phyloP scores from a whole-genome alignment of 1,284 basidiomycete genomes.

The Ustilago sp. region DNA sequence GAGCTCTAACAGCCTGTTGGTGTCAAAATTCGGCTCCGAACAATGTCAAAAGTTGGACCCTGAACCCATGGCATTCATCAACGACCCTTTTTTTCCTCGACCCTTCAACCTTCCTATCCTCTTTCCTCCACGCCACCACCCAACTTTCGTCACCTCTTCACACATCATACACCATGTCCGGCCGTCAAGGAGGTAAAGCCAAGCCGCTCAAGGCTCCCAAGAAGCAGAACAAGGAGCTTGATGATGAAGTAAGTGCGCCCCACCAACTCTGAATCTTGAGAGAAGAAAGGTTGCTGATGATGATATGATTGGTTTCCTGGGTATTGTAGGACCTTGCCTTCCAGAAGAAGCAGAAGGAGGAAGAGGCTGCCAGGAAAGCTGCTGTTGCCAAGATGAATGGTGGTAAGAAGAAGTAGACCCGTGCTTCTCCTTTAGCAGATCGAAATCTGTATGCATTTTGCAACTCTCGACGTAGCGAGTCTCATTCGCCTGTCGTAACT shows the following conservation, averaged over 20 bases:
- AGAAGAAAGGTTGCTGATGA: constrained; percentile 5
- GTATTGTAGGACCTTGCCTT: constrained; percentile 59
- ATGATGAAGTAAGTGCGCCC: constrained; percentile 58
- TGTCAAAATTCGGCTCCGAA: constrained; percentile 22
- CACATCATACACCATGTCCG: constrained; percentile 46
- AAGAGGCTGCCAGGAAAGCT: constrained; percentile 62
- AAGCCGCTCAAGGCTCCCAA: constrained; percentile 66
- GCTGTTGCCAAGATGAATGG: constrained; percentile 56
- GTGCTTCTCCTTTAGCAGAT: neutral
- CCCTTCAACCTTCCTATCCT: neutral
- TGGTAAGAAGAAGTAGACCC: constrained; percentile 55
- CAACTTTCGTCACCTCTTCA: neutral
- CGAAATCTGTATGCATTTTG: neutral
- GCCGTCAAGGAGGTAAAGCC: constrained; percentile 65
- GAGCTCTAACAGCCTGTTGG: neutral
- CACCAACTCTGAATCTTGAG: neutral
- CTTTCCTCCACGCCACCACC: neutral
- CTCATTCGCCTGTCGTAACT: neutral
- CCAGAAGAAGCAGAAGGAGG: constrained; percentile 62
- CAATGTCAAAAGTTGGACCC: constrained; percentile 18
- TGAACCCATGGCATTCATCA: constrained; percentile 11
- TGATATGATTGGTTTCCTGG: neutral
- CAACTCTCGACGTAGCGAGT: neutral
- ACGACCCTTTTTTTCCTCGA: neutral
- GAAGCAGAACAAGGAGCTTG: constrained; percentile 61